Percentiles rank a stretch among this genome's conserved stretches.
Evolutionary conservation across 2,329 filamentous ascomycete species (phyloP).

Genomic region (Drechslera avenae): DNA sequence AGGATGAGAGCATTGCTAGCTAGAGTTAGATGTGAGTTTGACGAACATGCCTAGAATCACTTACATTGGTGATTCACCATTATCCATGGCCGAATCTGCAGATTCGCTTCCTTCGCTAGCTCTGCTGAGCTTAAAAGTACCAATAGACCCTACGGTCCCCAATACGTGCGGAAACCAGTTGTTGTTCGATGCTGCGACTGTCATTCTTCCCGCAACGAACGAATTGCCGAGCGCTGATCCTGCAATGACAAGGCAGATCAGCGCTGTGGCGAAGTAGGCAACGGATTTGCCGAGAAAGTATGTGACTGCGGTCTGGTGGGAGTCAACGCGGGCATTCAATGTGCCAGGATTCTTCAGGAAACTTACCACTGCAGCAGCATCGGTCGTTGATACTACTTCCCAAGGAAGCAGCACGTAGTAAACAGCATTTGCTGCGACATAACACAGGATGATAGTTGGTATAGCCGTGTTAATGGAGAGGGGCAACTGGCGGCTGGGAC

Average conservation of each 20-base stretch:
- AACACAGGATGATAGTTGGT: slow-evolving; percentile 65
- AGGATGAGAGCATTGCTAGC: slow-evolving; percentile 42
- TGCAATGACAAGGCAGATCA: slow-evolving; percentile 67
- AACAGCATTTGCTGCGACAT: slow-evolving; percentile 64
- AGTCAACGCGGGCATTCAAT: neutral
- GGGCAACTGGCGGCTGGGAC: slow-evolving; percentile 55
- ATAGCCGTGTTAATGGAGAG: slow-evolving; percentile 67
- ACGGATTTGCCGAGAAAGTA: slow-evolving; percentile 60
- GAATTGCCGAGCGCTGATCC: slow-evolving; percentile 67
- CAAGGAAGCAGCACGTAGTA: slow-evolving; percentile 69
- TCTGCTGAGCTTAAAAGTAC: slow-evolving; percentile 29
- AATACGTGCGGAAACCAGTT: slow-evolving; percentile 37
- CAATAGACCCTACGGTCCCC: slow-evolving; percentile 39
- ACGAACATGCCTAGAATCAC: neutral
- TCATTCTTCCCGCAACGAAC: slow-evolving; percentile 68
- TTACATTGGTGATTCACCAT: slow-evolving; percentile 45
- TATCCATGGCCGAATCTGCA: slow-evolving; percentile 34
- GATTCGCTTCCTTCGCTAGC: slow-evolving; percentile 9
- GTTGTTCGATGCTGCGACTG: slow-evolving; percentile 59
- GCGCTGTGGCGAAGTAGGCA: slow-evolving; percentile 57
- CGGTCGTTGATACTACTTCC: slow-evolving; percentile 63
- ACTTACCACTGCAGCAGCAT: slow-evolving; percentile 67
- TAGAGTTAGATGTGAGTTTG: neutral
- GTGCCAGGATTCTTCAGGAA: neutral
- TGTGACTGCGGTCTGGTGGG: slow-evolving; percentile 36